These are phyloP conservation scores for Trichophaea hybrida DNA, from an alignment of 2,329 filamentous ascomycete species.

Conservation along the genomic window DNA sequence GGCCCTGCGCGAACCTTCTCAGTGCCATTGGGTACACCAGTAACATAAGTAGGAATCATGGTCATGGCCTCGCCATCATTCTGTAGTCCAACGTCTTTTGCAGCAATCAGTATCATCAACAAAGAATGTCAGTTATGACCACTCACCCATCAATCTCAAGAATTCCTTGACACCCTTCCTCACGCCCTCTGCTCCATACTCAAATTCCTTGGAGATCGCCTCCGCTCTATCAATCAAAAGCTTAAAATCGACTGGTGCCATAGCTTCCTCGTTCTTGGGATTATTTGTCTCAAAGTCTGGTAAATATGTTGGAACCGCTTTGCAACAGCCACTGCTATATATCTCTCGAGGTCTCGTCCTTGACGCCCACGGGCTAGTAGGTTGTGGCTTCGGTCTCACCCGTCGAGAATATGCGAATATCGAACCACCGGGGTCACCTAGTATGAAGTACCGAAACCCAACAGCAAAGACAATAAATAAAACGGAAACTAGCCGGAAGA, in stretches of 20 bases:
- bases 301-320: background rate
- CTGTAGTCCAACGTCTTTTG: constrained; percentile 60
- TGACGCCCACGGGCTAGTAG: background rate
- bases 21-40: constrained; percentile 86
- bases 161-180: constrained; percentile 75
- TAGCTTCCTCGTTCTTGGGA: constrained; percentile 6
- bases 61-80: constrained; percentile 69
- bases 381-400: background rate
- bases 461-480: background rate
- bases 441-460: background rate
- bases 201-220: constrained; percentile 70
- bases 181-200: constrained; percentile 63
- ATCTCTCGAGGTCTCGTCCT: constrained; percentile 2
- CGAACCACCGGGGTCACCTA: background rate
- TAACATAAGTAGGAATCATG: constrained; percentile 96
- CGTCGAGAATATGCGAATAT: background rate
- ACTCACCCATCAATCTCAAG: constrained; percentile 62
- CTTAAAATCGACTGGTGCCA: constrained; percentile 7
- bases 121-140: constrained; percentile 11
- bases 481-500: background rate
- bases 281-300: background rate
- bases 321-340: constrained; percentile 3
- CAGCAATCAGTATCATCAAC: background rate
- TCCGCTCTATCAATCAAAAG: constrained; percentile 52
- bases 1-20: constrained; percentile 55